A percentile compares a stretch with the other conserved stretches of the same genome.
Conservation (phyloP, 495 filamentous ascomycete species). For the Hypoxylon crocopeplum region DNA sequence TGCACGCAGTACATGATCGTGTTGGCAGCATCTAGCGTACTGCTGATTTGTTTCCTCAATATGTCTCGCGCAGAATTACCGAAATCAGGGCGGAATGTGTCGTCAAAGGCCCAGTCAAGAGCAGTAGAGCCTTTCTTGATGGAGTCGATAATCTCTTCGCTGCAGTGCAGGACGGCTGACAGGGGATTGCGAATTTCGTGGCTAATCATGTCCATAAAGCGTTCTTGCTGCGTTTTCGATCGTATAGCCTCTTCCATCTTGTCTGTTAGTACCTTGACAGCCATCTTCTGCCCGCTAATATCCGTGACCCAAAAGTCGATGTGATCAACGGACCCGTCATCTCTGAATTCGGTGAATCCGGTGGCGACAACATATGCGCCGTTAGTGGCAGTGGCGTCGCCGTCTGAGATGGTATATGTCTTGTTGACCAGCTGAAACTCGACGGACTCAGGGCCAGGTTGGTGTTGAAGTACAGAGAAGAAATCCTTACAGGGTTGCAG, state of each 20-base stretch:
- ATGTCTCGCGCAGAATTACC: not conserved
- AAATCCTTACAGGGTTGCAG: conserved; percentile 12
- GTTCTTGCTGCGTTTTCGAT: conserved; percentile 65
- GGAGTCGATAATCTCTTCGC: conserved; percentile 69
- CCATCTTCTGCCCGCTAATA: conserved; percentile 51
- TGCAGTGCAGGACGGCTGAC: conserved; percentile 72
- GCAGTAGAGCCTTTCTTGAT: conserved; percentile 38
- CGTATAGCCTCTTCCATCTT: conserved; percentile 52
- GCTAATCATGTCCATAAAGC: conserved; percentile 78
- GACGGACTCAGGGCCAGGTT: conserved; percentile 18
- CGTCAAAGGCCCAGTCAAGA: conserved; percentile 14
- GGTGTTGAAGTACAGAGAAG: conserved; percentile 15
- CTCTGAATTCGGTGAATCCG: conserved; percentile 43
- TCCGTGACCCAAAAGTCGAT: conserved; percentile 49
- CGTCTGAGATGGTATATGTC: conserved; percentile 28
- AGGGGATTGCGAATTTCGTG: conserved; percentile 80
- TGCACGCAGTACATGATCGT: conserved; percentile 77
- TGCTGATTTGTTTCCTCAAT: conserved; percentile 50
- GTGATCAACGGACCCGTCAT: conserved; percentile 47
- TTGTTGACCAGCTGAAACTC: conserved; percentile 28
- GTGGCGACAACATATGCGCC: conserved; percentile 22
- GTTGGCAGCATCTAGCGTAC: conserved; percentile 70
- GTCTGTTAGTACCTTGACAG: conserved; percentile 44
- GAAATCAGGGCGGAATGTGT: not conserved
- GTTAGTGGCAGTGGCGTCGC: conserved; percentile 25